Conservation (phyloP, 2,329 filamentous ascomycete genomes). For the Didymella sp. region DNA sequence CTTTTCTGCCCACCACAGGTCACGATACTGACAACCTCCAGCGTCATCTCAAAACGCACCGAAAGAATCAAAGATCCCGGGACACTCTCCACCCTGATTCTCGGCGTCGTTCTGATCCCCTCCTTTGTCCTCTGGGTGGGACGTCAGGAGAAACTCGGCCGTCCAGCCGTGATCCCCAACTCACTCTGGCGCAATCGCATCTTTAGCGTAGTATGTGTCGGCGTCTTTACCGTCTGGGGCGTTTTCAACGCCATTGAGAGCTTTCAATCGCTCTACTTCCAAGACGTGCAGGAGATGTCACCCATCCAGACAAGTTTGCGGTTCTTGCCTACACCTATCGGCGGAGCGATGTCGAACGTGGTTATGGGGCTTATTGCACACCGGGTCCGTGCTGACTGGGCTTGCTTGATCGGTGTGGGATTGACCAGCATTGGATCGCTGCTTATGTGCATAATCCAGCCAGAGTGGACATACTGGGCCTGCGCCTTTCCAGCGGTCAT, state of each 20-base stretch:
- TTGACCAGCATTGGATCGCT: conserved; percentile 48
- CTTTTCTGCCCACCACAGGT: too few relatives aligned
- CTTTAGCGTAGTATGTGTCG: conserved; percentile 64
- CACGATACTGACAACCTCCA: conserved; percentile 4
- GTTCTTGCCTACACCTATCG: conserved; percentile 52
- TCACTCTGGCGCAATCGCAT: conserved; percentile 65
- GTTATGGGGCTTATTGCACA: conserved; percentile 57
- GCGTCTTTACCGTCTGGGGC: conserved; percentile 49
- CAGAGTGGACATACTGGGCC: conserved; percentile 57
- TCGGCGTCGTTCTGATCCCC: conserved; percentile 55
- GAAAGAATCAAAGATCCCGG: conserved; percentile 53
- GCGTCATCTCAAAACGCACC: conserved; percentile 50
- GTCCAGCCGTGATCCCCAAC: conserved; percentile 67
- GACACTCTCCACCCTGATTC: conserved; percentile 56
- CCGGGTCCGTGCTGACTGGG: conserved; percentile 52
- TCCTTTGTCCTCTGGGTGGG: conserved; percentile 63
- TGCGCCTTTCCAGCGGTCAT: conserved; percentile 54
- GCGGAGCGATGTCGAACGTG: conserved; percentile 53
- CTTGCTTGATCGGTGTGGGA: conserved; percentile 47
- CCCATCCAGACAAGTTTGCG: conserved; percentile 50
- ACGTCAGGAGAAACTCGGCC: conserved; percentile 54
- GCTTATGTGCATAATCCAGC: conserved; percentile 56
- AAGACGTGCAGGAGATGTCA: conserved; percentile 48
- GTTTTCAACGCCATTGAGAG: conserved; percentile 48
- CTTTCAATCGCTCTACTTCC: conserved; percentile 55